phyloP scores from a whole-genome alignment of 192 early-diverging fungal genomes.

The Backusella parvicylindrica region DNA sequence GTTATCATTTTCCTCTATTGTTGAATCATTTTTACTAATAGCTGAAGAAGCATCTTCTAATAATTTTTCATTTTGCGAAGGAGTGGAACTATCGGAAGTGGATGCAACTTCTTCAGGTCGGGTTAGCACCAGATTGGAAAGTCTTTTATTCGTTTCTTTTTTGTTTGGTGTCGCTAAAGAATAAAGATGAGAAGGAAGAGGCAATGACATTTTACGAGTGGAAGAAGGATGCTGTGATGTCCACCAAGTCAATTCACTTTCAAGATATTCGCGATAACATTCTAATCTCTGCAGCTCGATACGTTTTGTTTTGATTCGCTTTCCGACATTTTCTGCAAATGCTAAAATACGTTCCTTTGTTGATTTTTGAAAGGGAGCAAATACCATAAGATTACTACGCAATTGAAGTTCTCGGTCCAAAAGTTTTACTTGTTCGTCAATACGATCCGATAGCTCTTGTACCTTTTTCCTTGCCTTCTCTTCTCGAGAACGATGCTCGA shows the following conservation, averaged over 20 bases:
- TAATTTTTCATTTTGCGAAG: not conserved
- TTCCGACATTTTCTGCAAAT: constrained; percentile 53
- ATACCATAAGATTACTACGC: constrained; percentile 59
- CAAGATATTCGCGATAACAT: constrained; percentile 71
- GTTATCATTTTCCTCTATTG: not conserved
- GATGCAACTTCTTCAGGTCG: not conserved
- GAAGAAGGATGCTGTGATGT: not conserved
- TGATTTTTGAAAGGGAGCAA: constrained; percentile 59
- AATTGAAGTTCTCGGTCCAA: constrained; percentile 57
- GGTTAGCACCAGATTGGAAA: not conserved
- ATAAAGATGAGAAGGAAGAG: constrained; percentile 1
- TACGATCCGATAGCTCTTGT: constrained; percentile 21
- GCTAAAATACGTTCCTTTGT: constrained; percentile 61
- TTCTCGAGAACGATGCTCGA: constrained; percentile 15
- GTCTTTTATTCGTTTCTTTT: not conserved
- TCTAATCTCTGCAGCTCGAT: constrained; percentile 59
- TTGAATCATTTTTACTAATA: not conserved
- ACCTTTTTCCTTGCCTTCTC: constrained; percentile 2
- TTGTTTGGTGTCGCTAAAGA: not conserved
- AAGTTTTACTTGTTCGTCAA: constrained; percentile 45
- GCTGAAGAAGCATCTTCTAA: not conserved
- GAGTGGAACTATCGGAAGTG: not conserved
- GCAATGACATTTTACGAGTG: constrained; percentile 9
- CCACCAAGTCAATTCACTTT: constrained; percentile 46
- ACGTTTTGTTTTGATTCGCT: constrained; percentile 52